Percentiles rank a stretch among this genome's conserved stretches.
These are phyloP conservation scores for Fusarium avenaceum DNA, from an alignment of 2,329 filamentous ascomycete species.

Conservation along the genomic window DNA sequence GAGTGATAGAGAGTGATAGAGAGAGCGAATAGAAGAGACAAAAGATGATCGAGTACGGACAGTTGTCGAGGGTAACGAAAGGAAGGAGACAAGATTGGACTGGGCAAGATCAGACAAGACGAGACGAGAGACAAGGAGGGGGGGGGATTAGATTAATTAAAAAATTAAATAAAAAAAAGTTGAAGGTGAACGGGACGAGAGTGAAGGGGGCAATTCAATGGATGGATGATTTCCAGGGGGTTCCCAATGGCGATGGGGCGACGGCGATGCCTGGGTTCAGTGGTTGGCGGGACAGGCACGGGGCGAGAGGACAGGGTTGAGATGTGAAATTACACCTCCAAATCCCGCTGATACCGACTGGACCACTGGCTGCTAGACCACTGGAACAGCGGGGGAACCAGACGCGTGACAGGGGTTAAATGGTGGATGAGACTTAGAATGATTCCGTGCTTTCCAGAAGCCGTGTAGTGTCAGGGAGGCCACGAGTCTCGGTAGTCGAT, in stretches of 20 bases:
- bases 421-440: conserved; percentile 5
- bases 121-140: conserved; percentile 25
- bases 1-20: background rate
- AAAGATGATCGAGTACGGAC: conserved; percentile 1
- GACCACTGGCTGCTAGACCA: conserved; percentile 10
- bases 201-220: conserved; percentile 46
- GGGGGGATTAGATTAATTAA: conserved; percentile 38
- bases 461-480: conserved; percentile 14
- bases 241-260: conserved; percentile 46
- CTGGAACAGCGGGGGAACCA: conserved; percentile 18
- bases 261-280: conserved; percentile 35
- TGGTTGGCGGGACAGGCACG: conserved; percentile 44
- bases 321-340: conserved; percentile 48
- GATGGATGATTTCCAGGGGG: conserved; percentile 48
- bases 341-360: conserved; percentile 30
- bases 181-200: conserved; percentile 22
- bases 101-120: conserved; percentile 7
- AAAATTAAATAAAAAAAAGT: conserved; percentile 3
- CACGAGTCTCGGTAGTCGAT: no score
- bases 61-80: conserved; percentile 26
- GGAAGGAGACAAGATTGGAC: conserved; percentile 12
- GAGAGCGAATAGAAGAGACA: conserved; percentile 15
- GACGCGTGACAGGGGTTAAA: conserved; percentile 28
- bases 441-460: conserved; percentile 35
- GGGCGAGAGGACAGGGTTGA: conserved; percentile 24